Evolutionary conservation across 768 basidiomycete genomes (phyloP).

Genomic region (Leccinum variicolor): DNA sequence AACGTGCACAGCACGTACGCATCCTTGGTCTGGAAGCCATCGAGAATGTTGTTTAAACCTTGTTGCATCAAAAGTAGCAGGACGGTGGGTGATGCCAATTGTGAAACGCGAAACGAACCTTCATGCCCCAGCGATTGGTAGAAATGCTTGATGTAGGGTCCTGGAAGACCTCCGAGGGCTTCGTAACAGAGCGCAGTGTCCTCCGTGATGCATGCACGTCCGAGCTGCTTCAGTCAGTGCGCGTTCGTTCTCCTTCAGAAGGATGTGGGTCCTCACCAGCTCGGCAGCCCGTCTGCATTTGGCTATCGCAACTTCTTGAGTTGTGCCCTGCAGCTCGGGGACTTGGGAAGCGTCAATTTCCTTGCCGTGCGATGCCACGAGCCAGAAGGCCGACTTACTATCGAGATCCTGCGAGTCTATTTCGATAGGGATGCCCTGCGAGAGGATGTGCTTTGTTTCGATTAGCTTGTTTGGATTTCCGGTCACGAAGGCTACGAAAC

Average conservation of each 20-base stretch:
- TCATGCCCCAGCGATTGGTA: constrained; percentile 79
- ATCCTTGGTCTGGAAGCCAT: constrained; percentile 67
- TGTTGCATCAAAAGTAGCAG: neutral
- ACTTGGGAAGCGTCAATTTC: constrained; percentile 44
- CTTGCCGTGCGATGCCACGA: neutral
- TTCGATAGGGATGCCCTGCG: constrained; percentile 60
- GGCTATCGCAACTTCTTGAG: constrained; percentile 81
- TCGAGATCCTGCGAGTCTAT: constrained; percentile 82
- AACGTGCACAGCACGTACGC: constrained; percentile 96
- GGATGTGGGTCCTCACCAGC: constrained; percentile 42
- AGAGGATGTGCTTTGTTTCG: constrained; percentile 85
- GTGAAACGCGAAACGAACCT: constrained; percentile 40
- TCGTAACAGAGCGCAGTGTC: constrained; percentile 94
- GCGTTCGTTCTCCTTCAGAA: neutral
- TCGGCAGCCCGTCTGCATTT: constrained; percentile 88
- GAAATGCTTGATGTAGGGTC: constrained; percentile 97
- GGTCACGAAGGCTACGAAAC: constrained; percentile 81
- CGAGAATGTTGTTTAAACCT: constrained; percentile 82
- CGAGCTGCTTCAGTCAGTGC: constrained; percentile 32
- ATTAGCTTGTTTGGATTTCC: constrained; percentile 90
- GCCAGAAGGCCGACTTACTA: constrained; percentile 47
- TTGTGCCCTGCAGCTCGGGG: constrained; percentile 92
- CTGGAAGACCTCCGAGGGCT: constrained; percentile 90
- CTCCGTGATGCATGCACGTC: constrained; percentile 71
- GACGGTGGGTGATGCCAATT: neutral